Evolutionary conservation across 106 monocot species (phyloP), one percentile per base, ranked within the genome.

Genomic region (Cymbidium sinense): DNA sequence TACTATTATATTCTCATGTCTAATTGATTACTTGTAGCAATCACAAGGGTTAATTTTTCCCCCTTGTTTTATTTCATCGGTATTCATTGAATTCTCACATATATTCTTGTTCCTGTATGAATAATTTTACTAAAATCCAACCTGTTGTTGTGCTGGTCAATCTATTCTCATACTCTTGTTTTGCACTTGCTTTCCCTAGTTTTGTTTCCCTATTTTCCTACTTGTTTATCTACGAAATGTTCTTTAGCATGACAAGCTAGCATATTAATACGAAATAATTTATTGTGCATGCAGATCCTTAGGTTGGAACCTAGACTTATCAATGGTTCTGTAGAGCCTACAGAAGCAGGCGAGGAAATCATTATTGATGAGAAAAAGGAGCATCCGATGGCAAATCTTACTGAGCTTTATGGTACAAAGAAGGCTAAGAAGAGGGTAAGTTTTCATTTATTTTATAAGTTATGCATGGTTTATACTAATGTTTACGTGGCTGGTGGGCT

Each of bases 231-330:
- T 29, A 33, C 17, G 7, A 67, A 67, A 74, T 43, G 44, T 35
- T 47, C 0, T 23, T 74, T 47, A 12, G 12, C 44, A 35, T 44
- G 74, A 44, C 12, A 10, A 27, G 15, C 13, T 43, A 43, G 12
- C 31, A 21, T 39, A 0, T 7, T 74, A 27, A 44, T 27, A 12
- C 10, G 36, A 13, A 44, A 74, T n/a, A n/a, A n/a, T n/a, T n/a
- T n/a, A n/a, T n/a, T n/a, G 23, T 28, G 11, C 33, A 36, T 81
- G 77, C 82, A 92, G 89, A 87, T 92, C 23, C 83, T 92, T 31
- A 89, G 92, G 80, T 37, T 92, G 55, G 89, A 89, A 62, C 87
- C 89, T 27, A 81, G 79, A 43, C 21, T 89, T 33, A 77, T 62
- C 23, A 77, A 62, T 39, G 78, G 61, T 17, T 43, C 67, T 35